A percentile compares a stretch with the other conserved stretches of the same genome.
Conservation (phyloP, 257 asterid genomes). For the Solanum sejunctum region DNA sequence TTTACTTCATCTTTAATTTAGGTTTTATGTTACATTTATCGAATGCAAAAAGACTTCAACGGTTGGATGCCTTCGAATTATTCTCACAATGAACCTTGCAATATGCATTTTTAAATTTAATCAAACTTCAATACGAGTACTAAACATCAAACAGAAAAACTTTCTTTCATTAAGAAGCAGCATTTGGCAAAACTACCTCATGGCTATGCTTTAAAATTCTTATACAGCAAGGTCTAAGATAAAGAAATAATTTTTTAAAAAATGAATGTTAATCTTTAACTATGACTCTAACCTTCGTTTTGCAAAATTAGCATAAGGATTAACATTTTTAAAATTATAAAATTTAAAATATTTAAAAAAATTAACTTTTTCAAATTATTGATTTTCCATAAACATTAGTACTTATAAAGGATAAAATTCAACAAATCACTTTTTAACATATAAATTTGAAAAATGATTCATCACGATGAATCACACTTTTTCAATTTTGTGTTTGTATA, state of each 20-base stretch:
- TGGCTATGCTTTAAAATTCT: neutral
- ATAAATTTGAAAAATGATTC: neutral
- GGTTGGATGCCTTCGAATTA: neutral
- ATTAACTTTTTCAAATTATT: neutral
- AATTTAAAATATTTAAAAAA: too few species aligned
- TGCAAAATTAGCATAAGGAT: too few species aligned
- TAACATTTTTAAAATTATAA: too few species aligned
- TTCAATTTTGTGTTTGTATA: too few species aligned
- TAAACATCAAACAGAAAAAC: neutral
- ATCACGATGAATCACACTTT: too few species aligned
- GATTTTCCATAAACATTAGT: neutral
- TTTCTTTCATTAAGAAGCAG: neutral
- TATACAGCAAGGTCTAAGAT: neutral
- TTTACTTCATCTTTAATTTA: neutral
- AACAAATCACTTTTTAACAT: neutral
- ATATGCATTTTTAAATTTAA: neutral
- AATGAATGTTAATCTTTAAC: neutral
- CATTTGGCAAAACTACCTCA: neutral
- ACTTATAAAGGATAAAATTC: neutral
- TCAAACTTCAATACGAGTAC: neutral
- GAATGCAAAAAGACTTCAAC: neutral
- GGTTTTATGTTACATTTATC: neutral
- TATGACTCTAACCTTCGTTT: too few species aligned
- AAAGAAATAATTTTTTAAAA: neutral
- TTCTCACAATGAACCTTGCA: rapidly evolving